Conservation (phyloP, 352 stramenopile genomes). For the Phytopythium vexans region DNA sequence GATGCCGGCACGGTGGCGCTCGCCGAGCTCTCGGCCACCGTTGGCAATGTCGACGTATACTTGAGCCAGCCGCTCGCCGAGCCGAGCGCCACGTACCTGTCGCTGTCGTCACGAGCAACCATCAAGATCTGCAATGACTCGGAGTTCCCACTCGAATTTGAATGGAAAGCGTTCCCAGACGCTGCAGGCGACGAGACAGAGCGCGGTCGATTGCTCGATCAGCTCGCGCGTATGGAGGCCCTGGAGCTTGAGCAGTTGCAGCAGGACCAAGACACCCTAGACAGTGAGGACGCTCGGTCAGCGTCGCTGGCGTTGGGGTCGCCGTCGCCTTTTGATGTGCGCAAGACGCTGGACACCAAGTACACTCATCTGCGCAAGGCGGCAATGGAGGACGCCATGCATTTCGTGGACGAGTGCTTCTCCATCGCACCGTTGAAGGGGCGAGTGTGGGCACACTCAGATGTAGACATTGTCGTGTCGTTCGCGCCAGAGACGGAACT, state of each 20-base stretch:
- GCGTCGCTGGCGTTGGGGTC: conserved; percentile 13
- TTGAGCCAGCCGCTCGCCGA: conserved; percentile 84
- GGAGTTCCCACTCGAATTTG: conserved; percentile 90
- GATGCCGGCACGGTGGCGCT: conserved; percentile 68
- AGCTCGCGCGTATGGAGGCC: conserved; percentile 83
- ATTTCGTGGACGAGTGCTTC: conserved; percentile 94
- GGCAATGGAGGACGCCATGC: conserved; percentile 88
- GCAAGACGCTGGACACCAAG: conserved; percentile 84
- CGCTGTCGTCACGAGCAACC: conserved; percentile 84
- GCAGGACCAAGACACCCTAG: conserved; percentile 26
- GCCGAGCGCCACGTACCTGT: conserved; percentile 90
- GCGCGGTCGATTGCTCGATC: conserved; percentile 69
- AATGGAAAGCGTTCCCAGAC: conserved; percentile 90
- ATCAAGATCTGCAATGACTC: conserved; percentile 93
- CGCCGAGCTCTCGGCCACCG: conserved; percentile 69
- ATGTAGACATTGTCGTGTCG: conserved; percentile 89
- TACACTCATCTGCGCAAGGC: conserved; percentile 90
- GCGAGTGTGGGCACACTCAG: conserved; percentile 90
- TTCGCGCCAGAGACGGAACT: conserved; percentile 85
- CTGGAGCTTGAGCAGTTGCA: conserved; percentile 69
- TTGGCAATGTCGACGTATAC: conserved; percentile 89
- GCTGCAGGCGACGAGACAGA: conserved; percentile 76
- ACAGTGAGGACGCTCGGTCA: conserved; percentile 6
- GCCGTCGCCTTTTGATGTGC: conserved; percentile 54
- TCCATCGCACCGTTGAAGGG: conserved; percentile 84